Evolutionary conservation across 306 rosid species (phyloP).

Genomic region (Purshia tridentata): DNA sequence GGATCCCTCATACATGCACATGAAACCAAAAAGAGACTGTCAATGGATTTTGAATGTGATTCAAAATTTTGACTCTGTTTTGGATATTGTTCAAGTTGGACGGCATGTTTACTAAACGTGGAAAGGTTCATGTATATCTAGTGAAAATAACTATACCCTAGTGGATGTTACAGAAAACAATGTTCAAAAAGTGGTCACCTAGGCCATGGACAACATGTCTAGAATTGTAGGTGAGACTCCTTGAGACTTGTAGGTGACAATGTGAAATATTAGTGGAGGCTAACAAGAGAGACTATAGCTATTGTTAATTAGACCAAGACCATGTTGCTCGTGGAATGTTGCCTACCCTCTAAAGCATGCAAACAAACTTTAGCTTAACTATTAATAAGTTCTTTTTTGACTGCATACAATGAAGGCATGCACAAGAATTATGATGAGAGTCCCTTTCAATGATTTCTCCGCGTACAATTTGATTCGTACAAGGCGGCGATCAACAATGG

Average conservation of each 20-base stretch:
- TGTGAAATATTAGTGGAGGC: background rate
- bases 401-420: background rate
- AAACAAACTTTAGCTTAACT: background rate
- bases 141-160: background rate
- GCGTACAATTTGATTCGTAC: background rate
- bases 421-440: background rate
- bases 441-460: background rate
- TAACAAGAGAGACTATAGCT: background rate
- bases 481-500: background rate
- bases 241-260: conserved; percentile 2
- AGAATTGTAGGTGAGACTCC: conserved; percentile 8
- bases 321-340: background rate
- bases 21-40: background rate
- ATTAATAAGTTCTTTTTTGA: background rate
- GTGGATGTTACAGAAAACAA: too few relatives aligned
- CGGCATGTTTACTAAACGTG: background rate
- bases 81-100: background rate
- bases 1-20: background rate
- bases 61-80: background rate
- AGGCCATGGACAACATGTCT: background rate
- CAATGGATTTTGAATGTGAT: background rate
- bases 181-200: background rate
- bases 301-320: too few relatives aligned
- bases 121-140: too few relatives aligned
- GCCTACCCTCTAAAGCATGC: conserved; percentile 2